phyloP scores from a whole-genome alignment of 2,329 filamentous ascomycete genomes.

The Aspergillus sp. region DNA sequence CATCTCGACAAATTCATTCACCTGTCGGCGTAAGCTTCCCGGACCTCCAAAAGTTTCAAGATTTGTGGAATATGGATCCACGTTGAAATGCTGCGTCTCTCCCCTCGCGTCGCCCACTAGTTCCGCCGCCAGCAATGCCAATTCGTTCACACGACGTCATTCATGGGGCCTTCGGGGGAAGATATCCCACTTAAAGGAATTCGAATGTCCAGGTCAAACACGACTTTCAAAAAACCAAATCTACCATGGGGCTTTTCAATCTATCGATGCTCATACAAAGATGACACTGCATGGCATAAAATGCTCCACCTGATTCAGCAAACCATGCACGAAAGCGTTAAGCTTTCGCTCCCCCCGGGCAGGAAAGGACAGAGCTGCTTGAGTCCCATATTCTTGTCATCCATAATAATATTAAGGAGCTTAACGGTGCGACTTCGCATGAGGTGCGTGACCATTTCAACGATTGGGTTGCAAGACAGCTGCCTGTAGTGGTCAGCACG shows the following conservation, averaged over 20 bases:
- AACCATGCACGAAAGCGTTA: not conserved
- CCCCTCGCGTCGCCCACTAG: no score
- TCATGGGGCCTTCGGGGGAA: no score
- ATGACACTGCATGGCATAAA: not conserved
- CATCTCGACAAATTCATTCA: no score
- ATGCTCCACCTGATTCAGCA: not conserved
- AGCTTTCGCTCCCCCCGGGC: not conserved
- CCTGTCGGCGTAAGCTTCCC: no score
- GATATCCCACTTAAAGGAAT: slow-evolving; percentile 26
- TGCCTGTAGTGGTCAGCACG: not conserved
- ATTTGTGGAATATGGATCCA: no score
- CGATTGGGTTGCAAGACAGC: not conserved
- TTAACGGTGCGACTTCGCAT: not conserved
- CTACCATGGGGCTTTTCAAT: not conserved
- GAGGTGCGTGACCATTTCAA: not conserved
- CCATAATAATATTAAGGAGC: not conserved
- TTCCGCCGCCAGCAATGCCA: no score
- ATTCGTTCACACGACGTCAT: no score
- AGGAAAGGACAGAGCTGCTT: not conserved
- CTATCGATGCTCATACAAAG: not conserved
- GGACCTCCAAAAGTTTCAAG: no score
- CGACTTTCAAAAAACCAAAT: not conserved
- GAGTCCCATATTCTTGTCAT: not conserved
- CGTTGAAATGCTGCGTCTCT: no score
- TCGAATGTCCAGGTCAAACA: slow-evolving; percentile 36